phyloP scores from a whole-genome alignment of 257 asterid genomes.

The Solanum chiquidenum region DNA sequence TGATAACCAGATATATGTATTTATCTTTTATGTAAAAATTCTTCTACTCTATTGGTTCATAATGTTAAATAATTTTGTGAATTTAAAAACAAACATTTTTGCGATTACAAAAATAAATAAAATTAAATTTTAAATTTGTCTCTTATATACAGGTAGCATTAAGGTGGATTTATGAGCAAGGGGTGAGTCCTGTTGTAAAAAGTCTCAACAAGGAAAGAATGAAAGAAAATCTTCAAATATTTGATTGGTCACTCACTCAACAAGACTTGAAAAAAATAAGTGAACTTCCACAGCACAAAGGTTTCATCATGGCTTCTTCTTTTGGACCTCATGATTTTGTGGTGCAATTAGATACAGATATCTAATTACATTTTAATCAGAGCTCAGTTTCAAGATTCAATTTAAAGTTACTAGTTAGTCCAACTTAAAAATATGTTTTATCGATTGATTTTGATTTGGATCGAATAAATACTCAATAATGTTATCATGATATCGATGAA shows the following conservation, averaged over 20 bases:
- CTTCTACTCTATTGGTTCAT: background rate
- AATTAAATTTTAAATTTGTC: background rate
- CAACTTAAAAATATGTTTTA: background rate
- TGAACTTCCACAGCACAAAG: slow-evolving; percentile 31
- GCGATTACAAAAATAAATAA: background rate
- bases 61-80: background rate
- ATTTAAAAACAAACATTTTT: background rate
- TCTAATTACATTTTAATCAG: background rate
- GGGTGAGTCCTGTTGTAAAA: slow-evolving; percentile 38
- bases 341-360: slow-evolving; percentile 39
- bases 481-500: background rate
- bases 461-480: too few species aligned
- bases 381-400: background rate
- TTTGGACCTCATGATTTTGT: slow-evolving; percentile 31
- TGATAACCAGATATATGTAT: too few species aligned
- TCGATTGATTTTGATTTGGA: background rate
- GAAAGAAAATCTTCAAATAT: slow-evolving; percentile 38
- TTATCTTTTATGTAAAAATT: background rate
- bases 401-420: background rate
- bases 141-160: slow-evolving; percentile 26
- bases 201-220: slow-evolving; percentile 55
- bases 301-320: slow-evolving; percentile 15
- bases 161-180: slow-evolving; percentile 55
- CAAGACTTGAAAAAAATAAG: slow-evolving; percentile 28
- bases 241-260: slow-evolving; percentile 36